These are phyloP conservation scores for Rasamsonia emersonii DNA, from an alignment of 2,329 filamentous ascomycete species.

Conservation along the genomic window DNA sequence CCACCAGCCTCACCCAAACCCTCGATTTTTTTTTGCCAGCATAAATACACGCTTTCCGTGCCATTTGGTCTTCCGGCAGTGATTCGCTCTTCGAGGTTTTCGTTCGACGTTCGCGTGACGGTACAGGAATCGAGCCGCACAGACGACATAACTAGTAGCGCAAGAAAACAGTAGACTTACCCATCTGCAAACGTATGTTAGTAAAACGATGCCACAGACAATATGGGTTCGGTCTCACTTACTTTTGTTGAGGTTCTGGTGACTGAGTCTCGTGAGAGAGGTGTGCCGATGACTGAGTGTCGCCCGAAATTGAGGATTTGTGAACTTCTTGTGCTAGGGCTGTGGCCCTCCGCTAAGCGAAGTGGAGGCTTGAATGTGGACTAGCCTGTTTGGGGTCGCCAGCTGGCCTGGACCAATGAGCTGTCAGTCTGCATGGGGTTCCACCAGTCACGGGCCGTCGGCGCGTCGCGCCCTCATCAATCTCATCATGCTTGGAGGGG, in stretches of 20 bases:
- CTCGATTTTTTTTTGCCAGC: not conserved
- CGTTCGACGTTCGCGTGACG: conserved; percentile 3
- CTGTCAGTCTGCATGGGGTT: too few species aligned
- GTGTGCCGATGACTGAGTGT: conserved; percentile 23
- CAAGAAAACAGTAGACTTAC: conserved; percentile 39
- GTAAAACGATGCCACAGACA: conserved; percentile 13
- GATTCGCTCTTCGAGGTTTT: too few species aligned
- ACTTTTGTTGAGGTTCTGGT: conserved; percentile 39
- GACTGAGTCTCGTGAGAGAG: conserved; percentile 29
- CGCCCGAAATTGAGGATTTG: conserved; percentile 32
- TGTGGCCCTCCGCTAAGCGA: conserved; percentile 38
- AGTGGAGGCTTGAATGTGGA: conserved; percentile 16
- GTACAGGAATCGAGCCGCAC: conserved; percentile 6
- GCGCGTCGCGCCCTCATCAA: conserved; percentile 5
- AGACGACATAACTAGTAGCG: conserved; percentile 1
- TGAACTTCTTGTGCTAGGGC: conserved; percentile 36
- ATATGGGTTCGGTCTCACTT: conserved; percentile 12
- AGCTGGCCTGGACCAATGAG: not conserved
- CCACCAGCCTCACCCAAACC: too few species aligned
- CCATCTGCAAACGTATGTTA: conserved; percentile 44
- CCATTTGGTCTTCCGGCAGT: too few species aligned
- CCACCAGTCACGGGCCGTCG: conserved; percentile 6
- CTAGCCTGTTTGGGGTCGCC: conserved; percentile 18
- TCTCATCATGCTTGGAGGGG: conserved; percentile 8
- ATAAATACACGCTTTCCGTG: not conserved